phyloP scores from a whole-genome alignment of 129 eudicot genomes.

The Helianthus tuberosus region DNA sequence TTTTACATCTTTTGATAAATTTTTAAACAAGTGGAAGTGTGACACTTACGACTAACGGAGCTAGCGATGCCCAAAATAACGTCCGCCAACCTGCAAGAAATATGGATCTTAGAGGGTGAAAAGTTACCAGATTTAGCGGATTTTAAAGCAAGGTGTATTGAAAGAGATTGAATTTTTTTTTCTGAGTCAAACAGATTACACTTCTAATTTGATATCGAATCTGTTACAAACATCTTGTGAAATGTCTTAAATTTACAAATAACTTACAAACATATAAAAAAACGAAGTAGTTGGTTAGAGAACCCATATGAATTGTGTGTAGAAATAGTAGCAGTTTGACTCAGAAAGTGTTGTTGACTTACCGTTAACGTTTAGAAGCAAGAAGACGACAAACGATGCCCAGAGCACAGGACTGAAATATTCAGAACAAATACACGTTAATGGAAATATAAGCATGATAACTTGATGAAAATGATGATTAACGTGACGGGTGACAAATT shows the following conservation, averaged over 20 bases:
- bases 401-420: conserved; percentile 82
- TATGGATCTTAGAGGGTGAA: background rate
- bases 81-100: conserved; percentile 71
- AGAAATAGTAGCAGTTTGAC: background rate
- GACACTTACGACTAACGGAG: conserved; percentile 72
- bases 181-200: conserved; percentile 1
- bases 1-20: background rate
- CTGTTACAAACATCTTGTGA: background rate
- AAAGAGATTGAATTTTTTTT: conserved; percentile 5
- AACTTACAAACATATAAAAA: background rate
- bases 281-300: background rate
- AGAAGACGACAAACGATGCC: conserved; percentile 86
- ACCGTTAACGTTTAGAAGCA: conserved; percentile 88
- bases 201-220: background rate
- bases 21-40: background rate
- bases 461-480: conserved; percentile 10
- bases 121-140: background rate
- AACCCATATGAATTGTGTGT: background rate
- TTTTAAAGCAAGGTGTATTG: background rate
- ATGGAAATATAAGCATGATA: background rate
- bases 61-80: conserved; percentile 85
- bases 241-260: background rate
- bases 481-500: background rate
- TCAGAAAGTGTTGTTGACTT: conserved; percentile 12
- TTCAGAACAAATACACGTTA: background rate